Evolutionary conservation across 1,139 yeast genomes (phyloP).

Genomic region (Blastobotrys elegans): DNA sequence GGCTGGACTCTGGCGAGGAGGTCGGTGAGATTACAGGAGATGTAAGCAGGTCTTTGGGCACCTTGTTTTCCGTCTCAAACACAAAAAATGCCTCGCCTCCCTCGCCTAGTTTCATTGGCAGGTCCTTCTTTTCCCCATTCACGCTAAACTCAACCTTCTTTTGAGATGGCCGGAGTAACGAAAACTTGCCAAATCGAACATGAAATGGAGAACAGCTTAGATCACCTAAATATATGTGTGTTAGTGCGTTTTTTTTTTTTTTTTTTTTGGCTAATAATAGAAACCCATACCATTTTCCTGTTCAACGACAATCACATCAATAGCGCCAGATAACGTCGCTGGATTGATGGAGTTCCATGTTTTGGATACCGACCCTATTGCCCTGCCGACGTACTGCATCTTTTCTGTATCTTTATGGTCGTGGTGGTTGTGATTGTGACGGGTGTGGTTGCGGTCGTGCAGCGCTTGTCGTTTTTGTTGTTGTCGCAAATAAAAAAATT

Average conservation of each 20-base stretch:
- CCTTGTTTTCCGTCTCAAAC: constrained; percentile 71
- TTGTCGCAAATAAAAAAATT: neutral
- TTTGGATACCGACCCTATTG: constrained; percentile 88
- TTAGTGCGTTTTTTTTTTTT: neutral
- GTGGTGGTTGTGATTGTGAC: neutral
- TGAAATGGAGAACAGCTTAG: constrained; percentile 95
- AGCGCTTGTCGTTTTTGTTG: neutral
- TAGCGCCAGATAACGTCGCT: constrained; percentile 93
- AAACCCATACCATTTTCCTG: constrained; percentile 56
- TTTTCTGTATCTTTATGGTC: neutral
- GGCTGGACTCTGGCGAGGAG: constrained; percentile 54
- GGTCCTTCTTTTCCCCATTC: constrained; percentile 72
- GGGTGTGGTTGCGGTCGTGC: neutral
- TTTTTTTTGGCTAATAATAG: neutral
- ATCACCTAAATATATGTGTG: constrained; percentile 42
- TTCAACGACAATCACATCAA: constrained; percentile 94
- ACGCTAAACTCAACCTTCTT: constrained; percentile 87
- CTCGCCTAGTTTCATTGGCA: constrained; percentile 95
- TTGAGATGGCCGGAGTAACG: constrained; percentile 89
- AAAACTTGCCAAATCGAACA: constrained; percentile 91
- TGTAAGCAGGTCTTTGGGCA: constrained; percentile 76
- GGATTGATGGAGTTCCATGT: constrained; percentile 98
- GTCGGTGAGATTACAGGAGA: constrained; percentile 89
- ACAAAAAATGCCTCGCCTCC: constrained; percentile 99
- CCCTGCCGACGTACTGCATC: constrained; percentile 97